Percentiles rank a stretch among this genome's conserved stretches.
phyloP scores from a whole-genome alignment of 352 stramenopile genomes.

The Nothophytophthora sp. region DNA sequence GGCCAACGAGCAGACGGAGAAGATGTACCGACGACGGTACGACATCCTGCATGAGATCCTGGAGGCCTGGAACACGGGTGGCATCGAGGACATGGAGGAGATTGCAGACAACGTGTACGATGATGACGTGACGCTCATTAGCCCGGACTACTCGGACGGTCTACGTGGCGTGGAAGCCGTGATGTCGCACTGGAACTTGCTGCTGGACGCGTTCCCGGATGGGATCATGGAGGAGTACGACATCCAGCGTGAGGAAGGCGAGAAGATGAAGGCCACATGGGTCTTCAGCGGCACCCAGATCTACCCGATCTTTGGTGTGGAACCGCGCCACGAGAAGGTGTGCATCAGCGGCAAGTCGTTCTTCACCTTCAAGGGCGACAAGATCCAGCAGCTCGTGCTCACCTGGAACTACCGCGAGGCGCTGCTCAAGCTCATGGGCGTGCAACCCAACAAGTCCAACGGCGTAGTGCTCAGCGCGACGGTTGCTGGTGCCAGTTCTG shows the following conservation, averaged over 20 bases:
- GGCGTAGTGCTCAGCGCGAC: slow-evolving; percentile 20
- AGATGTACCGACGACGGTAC: slow-evolving; percentile 61
- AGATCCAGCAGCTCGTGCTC: slow-evolving; percentile 70
- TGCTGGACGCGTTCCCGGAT: slow-evolving; percentile 76
- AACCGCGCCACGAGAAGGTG: slow-evolving; percentile 76
- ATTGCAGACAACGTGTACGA: slow-evolving; percentile 80
- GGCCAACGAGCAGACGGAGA: slow-evolving; percentile 48
- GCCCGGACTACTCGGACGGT: slow-evolving; percentile 62
- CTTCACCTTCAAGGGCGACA: slow-evolving; percentile 79
- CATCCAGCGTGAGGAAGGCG: slow-evolving; percentile 63
- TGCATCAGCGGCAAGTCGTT: slow-evolving; percentile 77
- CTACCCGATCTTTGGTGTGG: slow-evolving; percentile 68
- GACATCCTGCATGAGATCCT: slow-evolving; percentile 77
- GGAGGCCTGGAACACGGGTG: slow-evolving; percentile 81
- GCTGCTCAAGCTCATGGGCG: slow-evolving; percentile 71
- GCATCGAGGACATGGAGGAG: slow-evolving; percentile 82
- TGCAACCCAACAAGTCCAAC: slow-evolving; percentile 30
- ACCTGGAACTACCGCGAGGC: slow-evolving; percentile 79
- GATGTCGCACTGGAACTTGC: slow-evolving; percentile 71
- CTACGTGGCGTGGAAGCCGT: slow-evolving; percentile 64
- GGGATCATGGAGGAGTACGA: slow-evolving; percentile 86
- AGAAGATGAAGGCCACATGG: slow-evolving; percentile 76
- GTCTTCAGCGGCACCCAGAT: slow-evolving; percentile 82
- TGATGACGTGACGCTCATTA: slow-evolving; percentile 67
- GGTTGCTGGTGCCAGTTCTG: slow-evolving; percentile 5